These are phyloP conservation scores for Nematocida sp. DNA, from an alignment of 371 early-diverging fungal genomes.

Conservation along the genomic window DNA sequence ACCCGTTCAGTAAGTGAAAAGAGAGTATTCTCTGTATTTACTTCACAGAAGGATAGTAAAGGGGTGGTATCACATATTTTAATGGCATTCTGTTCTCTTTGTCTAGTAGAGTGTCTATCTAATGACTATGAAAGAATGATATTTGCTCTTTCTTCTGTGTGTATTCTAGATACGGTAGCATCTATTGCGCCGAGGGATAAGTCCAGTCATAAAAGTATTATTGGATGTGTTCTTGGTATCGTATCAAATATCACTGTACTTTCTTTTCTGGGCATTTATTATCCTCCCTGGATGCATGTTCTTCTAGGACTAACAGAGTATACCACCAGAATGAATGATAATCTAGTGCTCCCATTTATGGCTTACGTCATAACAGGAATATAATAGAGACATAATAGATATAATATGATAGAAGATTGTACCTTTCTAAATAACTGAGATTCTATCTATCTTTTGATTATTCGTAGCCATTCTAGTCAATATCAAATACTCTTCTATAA, in stretches of 20 bases:
- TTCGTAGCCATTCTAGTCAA: no score
- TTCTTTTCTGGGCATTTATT: not conserved
- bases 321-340: conserved; percentile 18
- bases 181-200: conserved; percentile 15
- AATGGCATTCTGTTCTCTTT: no score
- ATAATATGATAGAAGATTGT: no score
- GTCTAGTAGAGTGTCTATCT: not conserved
- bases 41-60: conserved; percentile 31
- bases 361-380: not conserved
- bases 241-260: not conserved
- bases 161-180: conserved; percentile 29
- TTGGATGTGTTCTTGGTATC: conserved; percentile 16
- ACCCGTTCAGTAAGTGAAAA: not conserved
- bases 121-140: not conserved
- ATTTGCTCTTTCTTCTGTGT: conserved; percentile 34
- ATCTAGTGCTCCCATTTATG: conserved; percentile 28
- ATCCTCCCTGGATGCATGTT: conserved; percentile 28
- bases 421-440: no score
- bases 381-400: not conserved
- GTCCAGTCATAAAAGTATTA: conserved; percentile 25
- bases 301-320: conserved; percentile 31
- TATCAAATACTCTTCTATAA: no score
- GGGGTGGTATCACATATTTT: conserved; percentile 30
- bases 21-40: not conserved
- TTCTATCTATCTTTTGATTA: no score